Evolutionary conservation across 78 protist genomes (phyloP).

Genomic region (Dictyostelium capitatum): DNA sequence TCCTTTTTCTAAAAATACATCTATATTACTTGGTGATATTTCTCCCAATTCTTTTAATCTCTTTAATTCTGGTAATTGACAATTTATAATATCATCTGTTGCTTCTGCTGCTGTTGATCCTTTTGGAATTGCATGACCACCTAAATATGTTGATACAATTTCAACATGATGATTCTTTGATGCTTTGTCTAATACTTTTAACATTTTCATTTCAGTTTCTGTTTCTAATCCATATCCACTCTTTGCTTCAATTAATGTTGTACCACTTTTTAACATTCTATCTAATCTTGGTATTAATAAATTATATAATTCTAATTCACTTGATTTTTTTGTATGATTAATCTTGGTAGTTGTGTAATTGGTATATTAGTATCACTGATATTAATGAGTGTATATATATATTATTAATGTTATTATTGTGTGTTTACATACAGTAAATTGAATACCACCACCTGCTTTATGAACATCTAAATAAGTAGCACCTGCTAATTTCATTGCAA

Average conservation of each 20-base stretch:
- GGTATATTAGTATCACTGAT: background rate
- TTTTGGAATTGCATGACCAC: conserved; percentile 93
- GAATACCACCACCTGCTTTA: conserved; percentile 95
- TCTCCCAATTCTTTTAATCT: conserved; percentile 48
- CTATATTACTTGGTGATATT: conserved; percentile 80
- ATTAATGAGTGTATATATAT: no score
- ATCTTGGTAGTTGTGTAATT: conserved; percentile 39
- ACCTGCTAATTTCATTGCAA: conserved; percentile 87
- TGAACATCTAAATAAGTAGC: conserved; percentile 95
- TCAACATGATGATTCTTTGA: conserved; percentile 44
- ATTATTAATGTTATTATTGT: background rate
- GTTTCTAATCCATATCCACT: conserved; percentile 94
- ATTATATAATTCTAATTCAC: conserved; percentile 65
- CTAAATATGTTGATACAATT: conserved; percentile 88
- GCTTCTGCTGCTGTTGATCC: conserved; percentile 75
- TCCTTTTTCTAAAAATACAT: conserved; percentile 91
- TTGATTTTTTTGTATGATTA: conserved; percentile 71
- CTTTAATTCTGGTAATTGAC: conserved; percentile 86
- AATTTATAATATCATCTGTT: conserved; percentile 80
- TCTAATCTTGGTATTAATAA: conserved; percentile 77
- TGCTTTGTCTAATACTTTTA: conserved; percentile 83
- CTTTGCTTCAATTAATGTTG: conserved; percentile 92
- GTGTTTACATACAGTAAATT: conserved; percentile 71
- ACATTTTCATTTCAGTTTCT: conserved; percentile 94
- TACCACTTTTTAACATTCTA: conserved; percentile 90